phyloP scores from a whole-genome alignment of 345 rosid species.

The Cochlearia excelsa region DNA sequence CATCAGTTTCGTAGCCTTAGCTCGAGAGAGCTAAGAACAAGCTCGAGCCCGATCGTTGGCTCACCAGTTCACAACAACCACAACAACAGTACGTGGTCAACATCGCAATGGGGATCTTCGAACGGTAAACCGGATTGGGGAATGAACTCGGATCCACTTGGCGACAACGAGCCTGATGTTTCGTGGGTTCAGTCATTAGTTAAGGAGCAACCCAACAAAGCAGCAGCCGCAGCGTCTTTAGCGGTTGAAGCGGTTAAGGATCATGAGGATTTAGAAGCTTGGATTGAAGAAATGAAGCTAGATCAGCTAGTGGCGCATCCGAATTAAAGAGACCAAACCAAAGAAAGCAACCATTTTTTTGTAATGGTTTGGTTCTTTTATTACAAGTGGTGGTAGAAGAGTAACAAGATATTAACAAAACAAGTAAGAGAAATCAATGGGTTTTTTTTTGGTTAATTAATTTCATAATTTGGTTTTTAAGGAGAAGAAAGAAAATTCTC shows the following conservation, averaged over 20 bases:
- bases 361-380: constrained; percentile 8
- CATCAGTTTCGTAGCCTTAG: constrained; percentile 68
- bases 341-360: constrained; percentile 14
- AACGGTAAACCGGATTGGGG: constrained; percentile 80
- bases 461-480: constrained; percentile 24
- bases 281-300: constrained; percentile 84
- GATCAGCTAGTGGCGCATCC: constrained; percentile 95
- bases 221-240: constrained; percentile 33
- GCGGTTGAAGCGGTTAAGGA: constrained; percentile 50
- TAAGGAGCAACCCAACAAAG: constrained; percentile 66
- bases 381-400: constrained; percentile 26
- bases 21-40: constrained; percentile 63
- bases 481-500: constrained; percentile 23
- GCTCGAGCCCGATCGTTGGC: constrained; percentile 47
- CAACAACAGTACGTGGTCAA: constrained; percentile 47
- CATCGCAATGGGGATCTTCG: constrained; percentile 76
- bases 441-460: too few relatives aligned
- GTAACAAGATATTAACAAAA: too few relatives aligned
- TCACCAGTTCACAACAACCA: constrained; percentile 42
- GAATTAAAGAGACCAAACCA: constrained; percentile 47
- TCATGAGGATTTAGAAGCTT: constrained; percentile 63
- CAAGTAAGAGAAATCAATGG: too few relatives aligned
- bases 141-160: constrained; percentile 50
- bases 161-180: constrained; percentile 80
- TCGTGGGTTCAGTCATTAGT: constrained; percentile 88